These are phyloP conservation scores for Mikania micrantha DNA, from an alignment of 129 eudicot genomes.

Conservation along the genomic window DNA sequence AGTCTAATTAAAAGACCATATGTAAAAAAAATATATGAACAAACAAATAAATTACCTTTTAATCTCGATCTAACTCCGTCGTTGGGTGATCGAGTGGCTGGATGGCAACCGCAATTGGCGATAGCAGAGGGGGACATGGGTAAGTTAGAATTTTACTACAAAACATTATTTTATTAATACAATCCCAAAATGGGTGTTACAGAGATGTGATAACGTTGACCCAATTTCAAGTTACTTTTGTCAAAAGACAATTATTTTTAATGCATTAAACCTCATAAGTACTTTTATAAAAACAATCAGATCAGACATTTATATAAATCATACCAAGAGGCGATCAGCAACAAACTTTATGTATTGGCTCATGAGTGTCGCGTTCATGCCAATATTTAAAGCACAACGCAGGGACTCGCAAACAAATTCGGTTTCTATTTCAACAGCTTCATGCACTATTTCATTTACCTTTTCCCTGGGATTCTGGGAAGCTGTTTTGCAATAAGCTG, in stretches of 20 bases:
- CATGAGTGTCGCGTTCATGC: slow-evolving; percentile 79
- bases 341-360: slow-evolving; percentile 80
- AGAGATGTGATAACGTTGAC: too few relatives aligned
- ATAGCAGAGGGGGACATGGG: too few relatives aligned
- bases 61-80: too few relatives aligned
- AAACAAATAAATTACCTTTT: too few relatives aligned
- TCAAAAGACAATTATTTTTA: neutral
- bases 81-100: too few relatives aligned
- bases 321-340: slow-evolving; percentile 77
- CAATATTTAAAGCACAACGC: slow-evolving; percentile 73
- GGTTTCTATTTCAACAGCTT: slow-evolving; percentile 81
- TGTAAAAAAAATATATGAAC: too few relatives aligned
- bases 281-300: neutral
- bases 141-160: too few relatives aligned
- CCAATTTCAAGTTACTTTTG: too few relatives aligned
- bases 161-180: too few relatives aligned
- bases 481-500: slow-evolving; percentile 51
- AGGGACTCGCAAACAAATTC: slow-evolving; percentile 80
- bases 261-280: neutral
- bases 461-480: slow-evolving; percentile 36
- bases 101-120: too few relatives aligned
- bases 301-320: neutral
- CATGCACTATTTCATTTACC: slow-evolving; percentile 53
- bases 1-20: too few relatives aligned
- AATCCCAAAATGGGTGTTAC: too few relatives aligned